phyloP scores from a whole-genome alignment of 2,329 filamentous ascomycete genomes.

The Neonectria sp. region DNA sequence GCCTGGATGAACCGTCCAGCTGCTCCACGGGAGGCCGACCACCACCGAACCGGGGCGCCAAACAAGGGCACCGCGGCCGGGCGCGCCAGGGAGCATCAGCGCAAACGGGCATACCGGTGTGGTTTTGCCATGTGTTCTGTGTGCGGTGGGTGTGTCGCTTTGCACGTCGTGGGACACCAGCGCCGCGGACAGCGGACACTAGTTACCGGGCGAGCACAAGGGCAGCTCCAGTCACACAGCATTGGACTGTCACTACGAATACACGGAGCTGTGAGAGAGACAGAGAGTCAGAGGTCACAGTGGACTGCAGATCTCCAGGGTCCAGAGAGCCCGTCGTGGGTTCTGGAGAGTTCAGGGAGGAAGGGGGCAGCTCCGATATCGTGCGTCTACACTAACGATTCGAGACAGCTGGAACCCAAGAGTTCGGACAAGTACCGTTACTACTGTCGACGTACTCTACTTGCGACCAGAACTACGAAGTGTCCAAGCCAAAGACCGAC shows the following conservation, averaged over 20 bases:
- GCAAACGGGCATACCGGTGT: slow-evolving; percentile 23
- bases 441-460: neutral
- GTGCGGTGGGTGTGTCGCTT: slow-evolving; percentile 13
- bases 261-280: neutral
- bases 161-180: slow-evolving; percentile 21
- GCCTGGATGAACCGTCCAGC: neutral
- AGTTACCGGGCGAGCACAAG: slow-evolving; percentile 15
- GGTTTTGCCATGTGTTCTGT: slow-evolving; percentile 6
- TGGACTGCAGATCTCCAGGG: neutral
- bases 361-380: neutral
- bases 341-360: neutral
- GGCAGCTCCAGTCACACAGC: neutral
- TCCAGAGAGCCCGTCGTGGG: neutral
- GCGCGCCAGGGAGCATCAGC: slow-evolving; percentile 4
- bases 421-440: slow-evolving; percentile 4
- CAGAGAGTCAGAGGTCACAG: neutral
- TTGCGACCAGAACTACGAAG: neutral
- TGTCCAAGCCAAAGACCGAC: neutral
- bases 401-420: neutral
- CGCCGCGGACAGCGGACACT: slow-evolving; percentile 23
- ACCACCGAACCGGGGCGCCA: slow-evolving; percentile 7
- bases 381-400: neutral
- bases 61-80: neutral
- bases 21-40: neutral
- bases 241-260: neutral